These are phyloP conservation scores for Ophiosphaerella herpotricha DNA, from an alignment of 2,329 filamentous ascomycete species.

Conservation along the genomic window DNA sequence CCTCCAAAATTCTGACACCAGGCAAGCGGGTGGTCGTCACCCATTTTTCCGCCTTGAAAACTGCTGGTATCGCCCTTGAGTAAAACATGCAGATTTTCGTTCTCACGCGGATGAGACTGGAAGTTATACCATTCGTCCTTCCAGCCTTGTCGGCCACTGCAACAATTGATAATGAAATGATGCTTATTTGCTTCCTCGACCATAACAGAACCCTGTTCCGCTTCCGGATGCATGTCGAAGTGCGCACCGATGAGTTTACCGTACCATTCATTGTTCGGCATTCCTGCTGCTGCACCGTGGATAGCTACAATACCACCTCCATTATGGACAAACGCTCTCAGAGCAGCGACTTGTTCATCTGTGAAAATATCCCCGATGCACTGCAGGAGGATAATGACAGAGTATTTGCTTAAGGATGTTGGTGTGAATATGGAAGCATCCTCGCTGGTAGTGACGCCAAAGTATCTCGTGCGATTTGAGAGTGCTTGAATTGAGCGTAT, in stretches of 20 bases:
- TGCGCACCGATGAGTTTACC: conserved; percentile 26
- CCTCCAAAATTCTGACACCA: conserved; percentile 40
- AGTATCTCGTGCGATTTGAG: conserved; percentile 2
- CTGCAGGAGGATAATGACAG: conserved; percentile 22
- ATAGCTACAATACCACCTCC: conserved; percentile 33
- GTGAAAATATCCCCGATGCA: conserved; percentile 20
- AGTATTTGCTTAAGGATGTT: conserved; percentile 6
- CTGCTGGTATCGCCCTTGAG: conserved; percentile 23
- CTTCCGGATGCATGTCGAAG: conserved; percentile 32
- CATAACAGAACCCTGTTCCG: conserved; percentile 22
- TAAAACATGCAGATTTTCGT: conserved; percentile 23
- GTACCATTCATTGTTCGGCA: conserved; percentile 29
- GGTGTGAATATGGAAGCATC: conserved; percentile 19
- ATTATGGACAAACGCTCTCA: conserved; percentile 17
- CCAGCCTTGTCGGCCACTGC: conserved; percentile 13
- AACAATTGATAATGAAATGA: conserved; percentile 12
- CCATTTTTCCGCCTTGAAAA: conserved; percentile 28
- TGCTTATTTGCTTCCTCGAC: conserved; percentile 4
- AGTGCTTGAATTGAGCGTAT: conserved; percentile 18
- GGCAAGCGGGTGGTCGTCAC: conserved; percentile 32
- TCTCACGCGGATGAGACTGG: conserved; percentile 25
- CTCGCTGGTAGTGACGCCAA: conserved; percentile 23
- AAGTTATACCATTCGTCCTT: conserved; percentile 41
- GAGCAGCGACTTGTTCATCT: conserved; percentile 12
- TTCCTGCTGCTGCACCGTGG: conserved; percentile 32